Base-by-base conservation (phyloP, 2,329 filamentous ascomycete species). In the Triangularia setosa region DNA sequence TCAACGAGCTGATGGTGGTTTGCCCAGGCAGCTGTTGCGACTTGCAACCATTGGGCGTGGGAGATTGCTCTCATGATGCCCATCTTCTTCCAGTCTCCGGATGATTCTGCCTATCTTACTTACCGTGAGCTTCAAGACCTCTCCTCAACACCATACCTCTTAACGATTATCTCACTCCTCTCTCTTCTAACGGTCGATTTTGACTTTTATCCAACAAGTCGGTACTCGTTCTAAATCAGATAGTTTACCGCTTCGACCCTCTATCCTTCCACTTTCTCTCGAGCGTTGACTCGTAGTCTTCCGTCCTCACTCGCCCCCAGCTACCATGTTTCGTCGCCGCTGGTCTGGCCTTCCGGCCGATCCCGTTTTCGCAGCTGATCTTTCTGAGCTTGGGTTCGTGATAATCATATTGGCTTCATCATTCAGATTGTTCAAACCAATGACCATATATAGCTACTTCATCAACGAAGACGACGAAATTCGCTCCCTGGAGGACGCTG, bases 401-500 rank as follows among this genome's bases (percentile, higher is more conserved):
- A 30, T 54, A 11, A 54, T 18, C 48, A 52, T 61, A 52, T 66
- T 18, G 8, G 54, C 23, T 57, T 1, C n/a, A 25, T 8, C 53
- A 25, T 9, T 1, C 30, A 57, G n/a, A 16, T 30, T 12, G 1
- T 16, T 53, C 23, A 16, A 35, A 60, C 60, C 64, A 55, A 61
- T 11, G 4, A 3, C 8, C 21, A 24, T n/a, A 53, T n/a, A 21
- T 65, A 93, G 92, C 53, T 96, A 93, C 77, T 93, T 91, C 74
- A 77, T 96, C 77, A 93, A 91, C 69, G 82, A 88, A 0, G 76
- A 87, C 0, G 91, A 94, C 69, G 87, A 94, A 72, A 84, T 97
- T 66, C 87, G 90, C 57, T 87, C 82, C 66, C 88, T 91, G 62
- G 79, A 84, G 23, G 79, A 92, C 35, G 87, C 90, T 0, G 82